These are phyloP conservation scores for Trametes versicolor DNA, from an alignment of 1,284 basidiomycete genomes.

Conservation along the genomic window DNA sequence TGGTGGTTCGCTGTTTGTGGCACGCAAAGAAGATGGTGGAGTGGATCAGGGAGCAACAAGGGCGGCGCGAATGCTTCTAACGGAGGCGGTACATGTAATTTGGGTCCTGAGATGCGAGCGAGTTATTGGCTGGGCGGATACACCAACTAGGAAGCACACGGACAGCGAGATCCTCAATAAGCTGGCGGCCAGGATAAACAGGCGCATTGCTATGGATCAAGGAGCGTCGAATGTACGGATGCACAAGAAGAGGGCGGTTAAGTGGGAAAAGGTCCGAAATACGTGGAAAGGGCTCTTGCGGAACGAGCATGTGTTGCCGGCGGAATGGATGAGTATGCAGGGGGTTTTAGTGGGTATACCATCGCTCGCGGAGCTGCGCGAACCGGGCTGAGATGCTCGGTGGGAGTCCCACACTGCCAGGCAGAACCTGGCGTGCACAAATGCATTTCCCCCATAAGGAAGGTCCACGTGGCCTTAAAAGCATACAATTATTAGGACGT, in stretches of 20 bases:
- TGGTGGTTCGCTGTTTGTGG: background rate
- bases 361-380: no score
- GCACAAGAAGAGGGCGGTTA: background rate
- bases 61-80: background rate
- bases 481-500: no score
- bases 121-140: background rate
- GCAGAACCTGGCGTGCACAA: no score
- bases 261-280: background rate
- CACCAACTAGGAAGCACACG: background rate
- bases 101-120: background rate
- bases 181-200: background rate
- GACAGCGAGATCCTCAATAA: background rate
- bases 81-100: background rate
- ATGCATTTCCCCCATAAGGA: no score
- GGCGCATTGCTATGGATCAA: background rate
- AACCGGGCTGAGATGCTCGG: no score
- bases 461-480: no score
- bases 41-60: background rate
- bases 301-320: background rate
- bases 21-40: background rate
- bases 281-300: background rate
- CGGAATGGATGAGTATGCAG: background rate
- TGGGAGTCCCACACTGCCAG: no score
- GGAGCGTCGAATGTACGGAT: background rate
- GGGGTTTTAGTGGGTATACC: constrained; percentile 6